These are phyloP conservation scores for Chlorella variabilis DNA, from an alignment of 163 green algal species.

Conservation along the genomic window DNA sequence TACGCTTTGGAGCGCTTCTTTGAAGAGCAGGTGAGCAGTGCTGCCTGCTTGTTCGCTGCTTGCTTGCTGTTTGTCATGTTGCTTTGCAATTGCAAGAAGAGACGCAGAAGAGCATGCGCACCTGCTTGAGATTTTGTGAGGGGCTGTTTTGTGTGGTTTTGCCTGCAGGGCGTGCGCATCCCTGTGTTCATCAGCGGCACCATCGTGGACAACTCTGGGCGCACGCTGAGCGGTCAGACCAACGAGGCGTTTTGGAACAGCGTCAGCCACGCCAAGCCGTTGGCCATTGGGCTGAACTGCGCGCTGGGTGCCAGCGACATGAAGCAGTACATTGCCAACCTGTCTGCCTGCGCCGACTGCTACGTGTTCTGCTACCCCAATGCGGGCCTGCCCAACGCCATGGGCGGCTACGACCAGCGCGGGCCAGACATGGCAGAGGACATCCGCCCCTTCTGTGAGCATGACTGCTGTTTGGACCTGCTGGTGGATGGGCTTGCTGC, in stretches of 20 bases:
- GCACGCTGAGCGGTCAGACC: conserved; percentile 97
- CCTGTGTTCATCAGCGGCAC: conserved; percentile 89
- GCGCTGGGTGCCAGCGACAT: conserved; percentile 96
- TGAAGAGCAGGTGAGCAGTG: conserved; percentile 51
- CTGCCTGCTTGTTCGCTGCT: not conserved
- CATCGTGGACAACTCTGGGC: conserved; percentile 96
- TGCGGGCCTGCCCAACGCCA: conserved; percentile 96
- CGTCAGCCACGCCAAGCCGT: conserved; percentile 88
- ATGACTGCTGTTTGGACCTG: no score
- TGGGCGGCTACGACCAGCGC: conserved; percentile 99
- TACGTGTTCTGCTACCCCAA: conserved; percentile 99
- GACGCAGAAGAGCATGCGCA: no score
- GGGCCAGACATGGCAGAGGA: conserved; percentile 93
- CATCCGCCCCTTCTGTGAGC: conserved; percentile 84
- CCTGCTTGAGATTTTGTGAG: no score
- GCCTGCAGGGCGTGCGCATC: conserved; percentile 74
- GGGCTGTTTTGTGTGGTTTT: no score
- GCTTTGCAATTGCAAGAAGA: not conserved
- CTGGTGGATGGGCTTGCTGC: no score
- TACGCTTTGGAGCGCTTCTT: conserved; percentile 95
- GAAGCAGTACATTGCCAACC: conserved; percentile 93
- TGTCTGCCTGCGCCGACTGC: conserved; percentile 90
- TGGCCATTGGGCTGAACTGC: conserved; percentile 98
- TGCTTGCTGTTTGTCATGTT: not conserved
- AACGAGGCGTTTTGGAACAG: conserved; percentile 99